These are phyloP conservation scores for Nitzschia sp. DNA, from an alignment of 108 stramenopile genomes.

Conservation along the genomic window DNA sequence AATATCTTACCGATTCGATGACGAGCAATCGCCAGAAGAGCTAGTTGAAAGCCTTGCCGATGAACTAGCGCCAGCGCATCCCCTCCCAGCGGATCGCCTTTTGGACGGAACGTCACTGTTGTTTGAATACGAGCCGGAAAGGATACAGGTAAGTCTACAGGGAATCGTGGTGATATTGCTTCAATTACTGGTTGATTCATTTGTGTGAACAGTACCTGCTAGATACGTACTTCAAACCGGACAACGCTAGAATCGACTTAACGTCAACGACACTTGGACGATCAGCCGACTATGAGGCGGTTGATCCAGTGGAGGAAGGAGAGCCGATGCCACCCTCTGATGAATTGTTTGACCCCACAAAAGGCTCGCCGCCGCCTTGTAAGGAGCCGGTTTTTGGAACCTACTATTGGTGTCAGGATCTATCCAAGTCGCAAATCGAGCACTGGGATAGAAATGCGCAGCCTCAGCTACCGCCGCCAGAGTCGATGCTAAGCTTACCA, in stretches of 20 bases:
- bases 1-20: constrained; percentile 65
- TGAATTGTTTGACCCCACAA: constrained; percentile 11
- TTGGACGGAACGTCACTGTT: constrained; percentile 74
- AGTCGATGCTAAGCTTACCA: constrained; percentile 59
- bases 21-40: constrained; percentile 77
- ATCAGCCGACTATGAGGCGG: constrained; percentile 56
- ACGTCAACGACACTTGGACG: constrained; percentile 73
- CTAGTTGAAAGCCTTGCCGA: constrained; percentile 79
- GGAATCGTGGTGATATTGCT: too few species aligned
- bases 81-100: constrained; percentile 67
- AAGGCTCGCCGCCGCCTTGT: neutral
- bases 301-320: constrained; percentile 23
- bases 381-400: constrained; percentile 40
- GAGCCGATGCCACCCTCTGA: neutral
- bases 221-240: constrained; percentile 65
- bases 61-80: constrained; percentile 62
- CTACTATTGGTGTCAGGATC: constrained; percentile 20
- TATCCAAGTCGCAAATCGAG: constrained; percentile 30
- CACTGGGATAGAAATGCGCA: constrained; percentile 42
- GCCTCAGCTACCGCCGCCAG: constrained; percentile 54
- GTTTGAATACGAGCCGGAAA: constrained; percentile 66
- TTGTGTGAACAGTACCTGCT: constrained; percentile 55
- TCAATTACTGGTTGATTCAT: too few species aligned
- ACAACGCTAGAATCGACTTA: constrained; percentile 75
- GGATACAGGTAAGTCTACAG: constrained; percentile 30